These are phyloP conservation scores for Fusarium sp. DNA, from an alignment of 2,329 filamentous ascomycete species.

Conservation along the genomic window DNA sequence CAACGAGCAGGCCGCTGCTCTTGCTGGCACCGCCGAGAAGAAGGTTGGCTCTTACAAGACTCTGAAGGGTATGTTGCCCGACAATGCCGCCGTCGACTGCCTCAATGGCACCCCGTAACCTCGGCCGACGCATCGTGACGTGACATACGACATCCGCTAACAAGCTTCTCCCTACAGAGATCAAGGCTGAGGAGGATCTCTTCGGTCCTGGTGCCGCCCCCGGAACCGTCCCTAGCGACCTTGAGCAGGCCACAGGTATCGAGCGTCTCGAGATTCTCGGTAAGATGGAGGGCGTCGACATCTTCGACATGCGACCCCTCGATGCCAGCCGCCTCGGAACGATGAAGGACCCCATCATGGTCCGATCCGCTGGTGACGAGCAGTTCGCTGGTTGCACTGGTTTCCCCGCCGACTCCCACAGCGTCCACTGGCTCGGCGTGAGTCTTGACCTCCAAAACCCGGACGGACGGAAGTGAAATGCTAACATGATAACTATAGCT, in stretches of 20 bases:
- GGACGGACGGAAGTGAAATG: conserved; percentile 31
- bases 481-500: conserved; percentile 64
- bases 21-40: conserved; percentile 57
- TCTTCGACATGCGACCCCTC: conserved; percentile 98
- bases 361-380: conserved; percentile 94
- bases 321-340: conserved; percentile 94
- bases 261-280: conserved; percentile 98
- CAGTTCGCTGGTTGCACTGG: conserved; percentile 98
- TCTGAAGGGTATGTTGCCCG: conserved; percentile 59
- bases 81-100: conserved; percentile 32
- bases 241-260: conserved; percentile 96
- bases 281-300: conserved; percentile 98
- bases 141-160: conserved; percentile 38
- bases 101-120: conserved; percentile 36
- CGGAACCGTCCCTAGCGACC: conserved; percentile 90
- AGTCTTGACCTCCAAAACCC: conserved; percentile 52
- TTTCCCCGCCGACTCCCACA: conserved; percentile 90
- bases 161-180: conserved; percentile 68
- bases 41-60: conserved; percentile 61
- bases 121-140: conserved; percentile 41
- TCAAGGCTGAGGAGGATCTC: conserved; percentile 86
- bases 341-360: conserved; percentile 87
- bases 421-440: conserved; percentile 91
- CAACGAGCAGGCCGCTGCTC: conserved; percentile 54
- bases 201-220: conserved; percentile 82